Conservation (phyloP, 164 flowering plant genomes). For the Stephania cephalantha region DNA sequence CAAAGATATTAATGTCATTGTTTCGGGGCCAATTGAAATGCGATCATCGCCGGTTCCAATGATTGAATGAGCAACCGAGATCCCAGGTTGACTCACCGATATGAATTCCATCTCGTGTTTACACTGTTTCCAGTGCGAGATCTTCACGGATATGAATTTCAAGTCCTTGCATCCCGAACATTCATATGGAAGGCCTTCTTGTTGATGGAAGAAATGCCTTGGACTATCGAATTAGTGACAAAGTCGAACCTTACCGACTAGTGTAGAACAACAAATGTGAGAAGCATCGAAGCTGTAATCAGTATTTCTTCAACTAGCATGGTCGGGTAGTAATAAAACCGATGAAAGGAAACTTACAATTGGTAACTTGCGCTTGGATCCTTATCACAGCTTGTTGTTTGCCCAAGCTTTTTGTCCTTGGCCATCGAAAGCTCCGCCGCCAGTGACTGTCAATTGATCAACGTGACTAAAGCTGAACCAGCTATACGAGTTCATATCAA, state of each 20-base stretch:
- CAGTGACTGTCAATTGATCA: too few relatives aligned
- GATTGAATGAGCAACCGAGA: slow-evolving; percentile 1
- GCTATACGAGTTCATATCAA: too few relatives aligned
- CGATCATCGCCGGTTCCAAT: slow-evolving; percentile 35
- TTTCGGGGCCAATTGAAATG: slow-evolving; percentile 32
- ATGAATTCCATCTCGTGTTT: slow-evolving; percentile 28
- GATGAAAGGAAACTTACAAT: slow-evolving; percentile 20
- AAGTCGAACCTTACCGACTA: slow-evolving; percentile 32
- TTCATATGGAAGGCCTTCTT: slow-evolving; percentile 34
- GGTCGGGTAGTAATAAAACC: not conserved
- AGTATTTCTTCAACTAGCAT: not conserved
- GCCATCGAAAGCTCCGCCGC: too few relatives aligned
- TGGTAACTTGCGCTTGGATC: slow-evolving; percentile 21
- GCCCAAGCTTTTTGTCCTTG: slow-evolving; percentile 40
- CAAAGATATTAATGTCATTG: slow-evolving; percentile 13
- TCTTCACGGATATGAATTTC: slow-evolving; percentile 8
- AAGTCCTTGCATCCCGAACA: slow-evolving; percentile 22
- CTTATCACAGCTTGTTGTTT: slow-evolving; percentile 9
- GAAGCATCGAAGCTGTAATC: too few relatives aligned
- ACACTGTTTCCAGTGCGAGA: slow-evolving; percentile 22
- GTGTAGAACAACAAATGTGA: not conserved
- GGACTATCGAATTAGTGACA: slow-evolving; percentile 23
- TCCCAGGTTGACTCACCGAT: slow-evolving; percentile 3
- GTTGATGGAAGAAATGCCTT: slow-evolving; percentile 20
- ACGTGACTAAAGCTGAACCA: too few relatives aligned